A percentile compares a stretch with the other conserved stretches of the same genome.
phyloP scores from a whole-genome alignment of 2,329 filamentous ascomycete species.

The Colletotrichum chlorophyti region DNA sequence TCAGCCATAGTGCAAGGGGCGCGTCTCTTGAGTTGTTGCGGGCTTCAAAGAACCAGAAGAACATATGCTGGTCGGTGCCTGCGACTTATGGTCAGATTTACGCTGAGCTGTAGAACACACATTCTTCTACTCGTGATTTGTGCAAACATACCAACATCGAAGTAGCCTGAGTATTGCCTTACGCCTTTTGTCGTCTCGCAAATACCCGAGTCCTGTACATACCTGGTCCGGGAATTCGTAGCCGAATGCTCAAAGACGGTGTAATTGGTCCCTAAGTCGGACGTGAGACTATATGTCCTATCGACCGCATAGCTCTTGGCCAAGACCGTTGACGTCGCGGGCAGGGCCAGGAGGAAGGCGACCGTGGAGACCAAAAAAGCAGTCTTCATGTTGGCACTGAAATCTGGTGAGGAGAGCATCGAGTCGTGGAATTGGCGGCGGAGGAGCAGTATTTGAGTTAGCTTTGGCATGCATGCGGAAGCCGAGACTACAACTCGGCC shows the following conservation, averaged over 20 bases:
- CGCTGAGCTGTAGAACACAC: no score
- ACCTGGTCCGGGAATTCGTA: slow-evolving; percentile 51
- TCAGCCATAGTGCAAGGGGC: slow-evolving; percentile 44
- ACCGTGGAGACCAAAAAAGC: neutral
- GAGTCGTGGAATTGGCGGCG: neutral
- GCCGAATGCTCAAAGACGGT: slow-evolving; percentile 56
- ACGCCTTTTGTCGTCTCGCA: slow-evolving; percentile 58
- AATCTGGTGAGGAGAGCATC: neutral
- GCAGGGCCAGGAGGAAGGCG: slow-evolving; percentile 14
- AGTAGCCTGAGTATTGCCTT: slow-evolving; percentile 57
- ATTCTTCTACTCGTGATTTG: no score
- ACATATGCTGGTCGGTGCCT: slow-evolving; percentile 47
- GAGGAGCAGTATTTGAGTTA: slow-evolving; percentile 8
- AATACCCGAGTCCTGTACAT: slow-evolving; percentile 57
- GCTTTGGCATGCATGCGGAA: neutral
- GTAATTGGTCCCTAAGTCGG: slow-evolving; percentile 38
- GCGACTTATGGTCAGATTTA: neutral
- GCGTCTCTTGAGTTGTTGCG: slow-evolving; percentile 38
- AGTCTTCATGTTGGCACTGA: neutral
- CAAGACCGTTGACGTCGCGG: neutral
- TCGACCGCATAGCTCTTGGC: slow-evolving; percentile 22
- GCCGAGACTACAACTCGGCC: neutral
- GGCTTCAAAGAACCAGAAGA: slow-evolving; percentile 50
- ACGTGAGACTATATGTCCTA: slow-evolving; percentile 24
- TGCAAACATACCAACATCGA: slow-evolving; percentile 47